A percentile compares a stretch with the other conserved stretches of the same genome.
Evolutionary conservation across 225 moss, liverwort and hornwort genomes (phyloP).

Genomic region (Bryum argenteum): DNA sequence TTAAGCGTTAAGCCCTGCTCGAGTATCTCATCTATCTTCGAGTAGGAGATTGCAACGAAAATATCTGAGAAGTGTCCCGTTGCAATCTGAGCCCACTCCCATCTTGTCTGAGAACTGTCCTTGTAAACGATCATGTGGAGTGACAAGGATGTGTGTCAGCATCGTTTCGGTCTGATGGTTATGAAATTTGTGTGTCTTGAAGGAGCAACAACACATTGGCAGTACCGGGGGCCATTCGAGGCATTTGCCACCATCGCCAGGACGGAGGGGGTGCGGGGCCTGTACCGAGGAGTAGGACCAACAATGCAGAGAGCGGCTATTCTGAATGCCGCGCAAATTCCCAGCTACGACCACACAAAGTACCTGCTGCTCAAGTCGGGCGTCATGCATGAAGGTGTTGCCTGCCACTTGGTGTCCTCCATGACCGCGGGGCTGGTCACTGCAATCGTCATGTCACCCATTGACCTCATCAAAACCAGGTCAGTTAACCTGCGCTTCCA

Average conservation of each 20-base stretch:
- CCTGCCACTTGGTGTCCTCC: slow-evolving; percentile 66
- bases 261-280: slow-evolving; percentile 69
- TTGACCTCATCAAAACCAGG: slow-evolving; percentile 83
- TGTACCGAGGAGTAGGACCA: slow-evolving; percentile 81
- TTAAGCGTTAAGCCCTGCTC: not conserved
- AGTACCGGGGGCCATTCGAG: slow-evolving; percentile 74
- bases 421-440: slow-evolving; percentile 83
- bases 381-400: slow-evolving; percentile 67
- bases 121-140: not conserved
- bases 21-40: not conserved
- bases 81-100: not conserved
- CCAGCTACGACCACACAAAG: slow-evolving; percentile 85
- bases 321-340: slow-evolving; percentile 76
- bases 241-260: slow-evolving; percentile 71
- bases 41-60: not conserved
- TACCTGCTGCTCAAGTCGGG: slow-evolving; percentile 54
- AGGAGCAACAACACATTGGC: slow-evolving; percentile 60
- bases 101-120: too few relatives aligned
- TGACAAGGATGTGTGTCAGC: not conserved
- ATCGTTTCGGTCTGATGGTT: slow-evolving; percentile 15
- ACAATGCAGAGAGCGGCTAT: slow-evolving; percentile 84
- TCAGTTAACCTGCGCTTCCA: slow-evolving; percentile 15
- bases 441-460: slow-evolving; percentile 75
- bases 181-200: not conserved
- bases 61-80: not conserved